Conservation (phyloP, 2,329 filamentous ascomycete genomes). For the Oidium heveae region DNA sequence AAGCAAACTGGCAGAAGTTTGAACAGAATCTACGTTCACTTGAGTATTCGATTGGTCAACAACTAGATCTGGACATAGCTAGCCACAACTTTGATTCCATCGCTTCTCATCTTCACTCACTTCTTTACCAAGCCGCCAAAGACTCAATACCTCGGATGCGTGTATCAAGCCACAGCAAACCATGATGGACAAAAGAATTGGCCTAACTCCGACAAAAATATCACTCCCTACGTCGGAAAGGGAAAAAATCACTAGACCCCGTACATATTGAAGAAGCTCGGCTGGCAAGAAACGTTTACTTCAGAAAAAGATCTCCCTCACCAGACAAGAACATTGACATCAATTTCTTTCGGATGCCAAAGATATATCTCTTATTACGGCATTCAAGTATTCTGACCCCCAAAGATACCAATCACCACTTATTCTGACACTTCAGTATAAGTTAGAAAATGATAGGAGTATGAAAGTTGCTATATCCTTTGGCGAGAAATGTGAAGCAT, state of each 20-base stretch:
- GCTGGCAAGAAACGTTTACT: background rate
- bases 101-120: background rate
- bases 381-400: background rate
- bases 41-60: too few relatives aligned
- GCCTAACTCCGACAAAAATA: background rate
- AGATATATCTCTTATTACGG: background rate
- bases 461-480: too few relatives aligned
- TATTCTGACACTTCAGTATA: background rate
- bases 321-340: background rate
- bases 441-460: background rate
- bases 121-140: background rate
- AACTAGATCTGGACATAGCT: background rate
- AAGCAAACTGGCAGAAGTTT: background rate
- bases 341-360: background rate
- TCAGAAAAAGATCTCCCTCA: background rate
- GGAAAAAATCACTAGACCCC: background rate
- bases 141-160: background rate
- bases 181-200: background rate
- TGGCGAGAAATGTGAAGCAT: too few relatives aligned
- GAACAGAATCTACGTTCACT: background rate
- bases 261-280: background rate
- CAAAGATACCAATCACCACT: background rate
- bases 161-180: background rate
- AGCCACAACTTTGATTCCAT: background rate
- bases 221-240: background rate